Base-by-base conservation (phyloP, 306 rosid species). In the Begonia fuchsioides region DNA sequence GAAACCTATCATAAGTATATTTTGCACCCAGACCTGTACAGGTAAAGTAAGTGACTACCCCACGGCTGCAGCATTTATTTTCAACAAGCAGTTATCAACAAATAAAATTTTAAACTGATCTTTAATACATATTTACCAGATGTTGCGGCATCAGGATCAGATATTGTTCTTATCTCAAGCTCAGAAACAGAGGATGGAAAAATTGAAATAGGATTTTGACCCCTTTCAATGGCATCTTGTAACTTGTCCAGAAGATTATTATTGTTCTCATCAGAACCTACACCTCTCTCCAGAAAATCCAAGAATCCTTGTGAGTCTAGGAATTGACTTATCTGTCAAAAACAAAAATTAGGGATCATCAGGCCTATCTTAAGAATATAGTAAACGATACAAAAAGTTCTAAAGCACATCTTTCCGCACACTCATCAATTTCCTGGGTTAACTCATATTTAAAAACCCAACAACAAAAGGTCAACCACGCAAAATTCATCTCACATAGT, bases 181-280 rank as follows among this genome's bases (percentile, higher is more conserved):
- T 85, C 98, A 38, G 38, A 59, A 18, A 40, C 55, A 70, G 80
- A 53, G 54, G 80, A 69, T 19, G 94, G 83, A 65, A 85, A 74
- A 75, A 85, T 66, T 58, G 96, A 92, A 62, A 81, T 50, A 57
- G 93, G 96, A 76, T 92, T 85, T 72, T 90, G 86, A 67, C 96
- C 94, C 81, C 96, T 82, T 68, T 95, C 93, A 39, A 90, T 66
- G 60, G 94, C 95, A 79, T 90, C 98, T 82, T 92, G 98, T 51
- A 92, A 69, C 81, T 82, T 85, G 62, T 92, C 98, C 50, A 92
- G 98, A 17, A 85, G 65, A 53, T 86, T 92, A 72, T 75, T 79
- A 62, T 52, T 84, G 65, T 63, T 75, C 71, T 83, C 96, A 56
- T 73, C 94, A 38, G 87, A 73, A 68, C 94, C 81, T 58, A 75